Percentiles rank a stretch among this genome's conserved stretches.
These are phyloP conservation scores for Tulasnella calospora DNA, from an alignment of 768 basidiomycete genomes.

Conservation along the genomic window DNA sequence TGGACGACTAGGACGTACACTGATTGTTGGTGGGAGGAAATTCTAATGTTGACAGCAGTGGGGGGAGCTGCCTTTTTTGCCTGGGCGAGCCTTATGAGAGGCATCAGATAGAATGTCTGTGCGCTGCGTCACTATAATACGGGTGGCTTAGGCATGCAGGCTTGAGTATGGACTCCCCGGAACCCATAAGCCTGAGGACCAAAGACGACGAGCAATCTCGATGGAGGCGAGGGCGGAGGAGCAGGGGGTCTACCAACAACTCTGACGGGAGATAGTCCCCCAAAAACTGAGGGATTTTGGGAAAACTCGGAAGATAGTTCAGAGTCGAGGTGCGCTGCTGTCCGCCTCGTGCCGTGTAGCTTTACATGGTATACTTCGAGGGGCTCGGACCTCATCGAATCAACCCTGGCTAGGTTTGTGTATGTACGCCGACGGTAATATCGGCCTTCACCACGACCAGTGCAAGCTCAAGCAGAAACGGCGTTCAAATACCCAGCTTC, in stretches of 20 bases:
- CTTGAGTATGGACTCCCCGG: background rate
- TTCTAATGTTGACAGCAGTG: slow-evolving; percentile 8
- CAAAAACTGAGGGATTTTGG: background rate
- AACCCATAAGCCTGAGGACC: background rate
- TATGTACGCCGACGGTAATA: too few species aligned
- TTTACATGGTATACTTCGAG: background rate
- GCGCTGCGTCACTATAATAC: background rate
- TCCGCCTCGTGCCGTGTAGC: background rate
- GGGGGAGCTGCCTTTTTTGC: background rate
- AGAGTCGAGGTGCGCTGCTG: background rate
- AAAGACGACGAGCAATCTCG: background rate
- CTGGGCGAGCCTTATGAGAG: background rate
- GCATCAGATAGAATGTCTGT: background rate
- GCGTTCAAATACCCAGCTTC: background rate
- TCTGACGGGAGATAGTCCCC: background rate
- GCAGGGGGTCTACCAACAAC: background rate
- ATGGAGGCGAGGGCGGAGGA: background rate
- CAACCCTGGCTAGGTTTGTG: too few species aligned
- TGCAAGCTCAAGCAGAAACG: background rate
- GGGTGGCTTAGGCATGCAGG: background rate
- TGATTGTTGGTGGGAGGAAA: background rate
- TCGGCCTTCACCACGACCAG: background rate
- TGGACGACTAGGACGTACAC: background rate
- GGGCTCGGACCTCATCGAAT: too few species aligned
- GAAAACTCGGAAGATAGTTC: background rate